Base-by-base conservation (phyloP, 768 basidiomycete genomes). In the Auricularia auricula-judae region DNA sequence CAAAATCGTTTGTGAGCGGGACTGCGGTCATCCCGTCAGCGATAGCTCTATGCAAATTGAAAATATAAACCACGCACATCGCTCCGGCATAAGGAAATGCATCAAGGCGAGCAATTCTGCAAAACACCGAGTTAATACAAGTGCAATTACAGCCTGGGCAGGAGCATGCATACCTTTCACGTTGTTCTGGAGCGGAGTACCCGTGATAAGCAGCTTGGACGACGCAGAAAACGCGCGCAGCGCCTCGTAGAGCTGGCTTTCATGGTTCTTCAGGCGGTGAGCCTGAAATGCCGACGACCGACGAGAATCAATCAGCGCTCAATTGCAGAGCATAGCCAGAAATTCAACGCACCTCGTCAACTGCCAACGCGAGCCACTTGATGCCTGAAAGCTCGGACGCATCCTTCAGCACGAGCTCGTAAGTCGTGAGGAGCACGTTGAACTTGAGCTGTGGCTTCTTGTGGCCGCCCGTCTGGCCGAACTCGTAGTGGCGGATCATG, bases 31-130 rank as follows among this genome's bases (percentile, higher is more conserved):
- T 29, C 36, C 67, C 42, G 11, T n/a, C 56, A 43, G 63, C 68
- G 47, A 62, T 35, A 33, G 56, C 34, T 33, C 5, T 12, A 2
- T 8, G 54, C n/a, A 12, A 54, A 43, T 62, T 42, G 23, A 43
- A n/a, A 36, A 34, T 29, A 44, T 53, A 51, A 56, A 68, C 21
- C 39, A 71, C 88, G 74, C 68, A 91, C 93, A 99, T 78, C 92
- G 93, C 71, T 98, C 95, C 7, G 97, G 97, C 91, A 97, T 97
- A 68, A 98, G 80, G 81, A 99, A 99, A 74, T 98, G 97, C 96
- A 98, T 98, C 74, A 98, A 78, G 8, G 97, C 93, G 51, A 98
- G 80, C 42, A 99, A 78, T 75, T 99, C 97, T 97, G 71, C 5
- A 63, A 63, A 61, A 61, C 47, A 63, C 42, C 33, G 53, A 21